A percentile compares a stretch with the other conserved stretches of the same genome.
These are phyloP conservation scores for Gloeophyllum trabeum DNA, from an alignment of 768 basidiomycete species.

Conservation along the genomic window DNA sequence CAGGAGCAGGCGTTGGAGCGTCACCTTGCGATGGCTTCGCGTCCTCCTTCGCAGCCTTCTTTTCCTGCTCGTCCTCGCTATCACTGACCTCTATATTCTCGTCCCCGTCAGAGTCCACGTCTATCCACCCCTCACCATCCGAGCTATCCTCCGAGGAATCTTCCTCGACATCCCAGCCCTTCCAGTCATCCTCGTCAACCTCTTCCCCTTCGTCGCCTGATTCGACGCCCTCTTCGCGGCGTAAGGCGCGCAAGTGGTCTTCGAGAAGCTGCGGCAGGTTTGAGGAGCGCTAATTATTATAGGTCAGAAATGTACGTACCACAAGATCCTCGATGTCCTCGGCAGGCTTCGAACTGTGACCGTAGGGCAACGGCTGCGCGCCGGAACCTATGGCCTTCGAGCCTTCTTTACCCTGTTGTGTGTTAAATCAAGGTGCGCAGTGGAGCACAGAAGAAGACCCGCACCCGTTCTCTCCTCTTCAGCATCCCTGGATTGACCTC, in stretches of 20 bases:
- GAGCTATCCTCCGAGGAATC: conserved; percentile 46
- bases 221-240: conserved; percentile 42
- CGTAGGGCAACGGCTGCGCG: conserved; percentile 66
- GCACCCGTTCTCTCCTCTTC: conserved; percentile 75
- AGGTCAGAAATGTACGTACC: conserved; percentile 31
- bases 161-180: conserved; percentile 82
- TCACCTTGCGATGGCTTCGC: conserved; percentile 8
- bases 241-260: conserved; percentile 67
- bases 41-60: conserved; percentile 10
- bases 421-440: conserved; percentile 5
- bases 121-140: conserved; percentile 65
- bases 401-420: conserved; percentile 75
- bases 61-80: conserved; percentile 59
- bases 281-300: not conserved
- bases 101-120: conserved; percentile 61
- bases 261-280: conserved; percentile 57
- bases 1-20: conserved; percentile 12
- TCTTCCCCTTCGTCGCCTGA: conserved; percentile 41
- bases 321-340: conserved; percentile 85
- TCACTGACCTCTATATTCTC: conserved; percentile 72
- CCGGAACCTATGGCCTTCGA: conserved; percentile 63
- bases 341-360: conserved; percentile 63
- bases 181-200: conserved; percentile 66
- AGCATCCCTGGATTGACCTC: conserved; percentile 93
- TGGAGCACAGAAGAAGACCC: conserved; percentile 12